These are phyloP conservation scores for Tetrastigma voinierianum DNA, from an alignment of 164 flowering plant genomes.

Conservation along the genomic window DNA sequence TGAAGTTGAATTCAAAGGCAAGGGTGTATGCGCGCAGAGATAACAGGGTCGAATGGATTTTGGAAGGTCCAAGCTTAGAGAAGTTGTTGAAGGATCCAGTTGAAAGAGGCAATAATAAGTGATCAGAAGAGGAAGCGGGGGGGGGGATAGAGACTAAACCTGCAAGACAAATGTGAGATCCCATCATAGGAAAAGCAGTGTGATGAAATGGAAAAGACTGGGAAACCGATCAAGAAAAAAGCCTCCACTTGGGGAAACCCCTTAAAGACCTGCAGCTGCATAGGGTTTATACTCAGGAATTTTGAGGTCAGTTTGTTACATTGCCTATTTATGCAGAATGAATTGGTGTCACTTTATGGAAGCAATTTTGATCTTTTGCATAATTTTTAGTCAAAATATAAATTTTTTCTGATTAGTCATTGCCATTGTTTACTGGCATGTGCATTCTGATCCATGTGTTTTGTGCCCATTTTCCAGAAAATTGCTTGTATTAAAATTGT, in stretches of 20 bases:
- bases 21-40: constrained; percentile 67
- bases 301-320: neutral
- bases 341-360: neutral
- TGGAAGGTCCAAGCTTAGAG: constrained; percentile 71
- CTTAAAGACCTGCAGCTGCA: neutral
- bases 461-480: no score
- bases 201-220: constrained; percentile 2
- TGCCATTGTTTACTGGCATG: neutral
- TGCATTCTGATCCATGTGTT: no score
- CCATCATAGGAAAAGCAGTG: constrained; percentile 7
- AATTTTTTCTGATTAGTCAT: no score
- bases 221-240: constrained; percentile 12
- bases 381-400: no score
- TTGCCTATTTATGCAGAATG: neutral
- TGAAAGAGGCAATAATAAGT: constrained; percentile 11
- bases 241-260: no score
- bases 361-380: neutral
- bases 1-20: constrained; percentile 60
- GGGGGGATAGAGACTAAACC: constrained; percentile 7
- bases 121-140: constrained; percentile 15
- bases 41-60: constrained; percentile 59
- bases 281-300: neutral
- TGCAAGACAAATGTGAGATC: constrained; percentile 5
- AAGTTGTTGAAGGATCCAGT: constrained; percentile 43
- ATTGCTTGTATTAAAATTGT: no score